Evolutionary conservation across 305 asterid species (phyloP).

Genomic region (Solanum aculeatissimum): DNA sequence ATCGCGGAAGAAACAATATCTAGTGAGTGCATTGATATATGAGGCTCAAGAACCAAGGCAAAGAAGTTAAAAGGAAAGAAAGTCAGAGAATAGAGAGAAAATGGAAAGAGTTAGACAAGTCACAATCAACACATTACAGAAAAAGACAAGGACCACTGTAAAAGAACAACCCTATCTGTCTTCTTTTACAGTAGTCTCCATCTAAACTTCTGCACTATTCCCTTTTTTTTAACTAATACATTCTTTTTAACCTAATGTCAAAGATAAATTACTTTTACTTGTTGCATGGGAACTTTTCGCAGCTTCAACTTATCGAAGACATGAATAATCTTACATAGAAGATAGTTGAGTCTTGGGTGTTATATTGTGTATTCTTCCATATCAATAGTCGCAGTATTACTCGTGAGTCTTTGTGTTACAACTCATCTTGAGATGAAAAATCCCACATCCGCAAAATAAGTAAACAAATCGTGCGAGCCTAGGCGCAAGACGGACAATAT

Average conservation of each 20-base stretch:
- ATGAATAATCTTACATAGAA: no score
- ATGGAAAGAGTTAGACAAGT: slow-evolving; percentile 22
- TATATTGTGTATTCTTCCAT: no score
- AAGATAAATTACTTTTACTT: background rate
- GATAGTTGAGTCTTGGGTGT: fast-evolving
- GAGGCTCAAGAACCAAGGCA: slow-evolving; percentile 8
- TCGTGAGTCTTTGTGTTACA: no score
- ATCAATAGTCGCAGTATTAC: no score
- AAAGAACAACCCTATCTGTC: background rate
- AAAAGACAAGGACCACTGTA: slow-evolving; percentile 1
- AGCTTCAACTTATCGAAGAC: fast-evolving
- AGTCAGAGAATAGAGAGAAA: background rate
- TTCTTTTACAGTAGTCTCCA: slow-evolving; percentile 1
- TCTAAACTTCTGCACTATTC: background rate
- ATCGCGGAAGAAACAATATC: background rate
- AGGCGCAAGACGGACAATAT: no score
- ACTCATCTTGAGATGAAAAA: no score
- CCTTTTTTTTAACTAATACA: background rate
- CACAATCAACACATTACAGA: slow-evolving; percentile 12
- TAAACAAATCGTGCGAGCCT: no score
- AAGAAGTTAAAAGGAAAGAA: slow-evolving; percentile 3
- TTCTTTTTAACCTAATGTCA: background rate
- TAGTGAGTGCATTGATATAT: background rate
- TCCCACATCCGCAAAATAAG: no score
- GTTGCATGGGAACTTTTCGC: fast-evolving